A percentile compares a stretch with the other conserved stretches of the same genome.
phyloP scores from a whole-genome alignment of 345 rosid genomes.

The Rubroshorea leprosula region DNA sequence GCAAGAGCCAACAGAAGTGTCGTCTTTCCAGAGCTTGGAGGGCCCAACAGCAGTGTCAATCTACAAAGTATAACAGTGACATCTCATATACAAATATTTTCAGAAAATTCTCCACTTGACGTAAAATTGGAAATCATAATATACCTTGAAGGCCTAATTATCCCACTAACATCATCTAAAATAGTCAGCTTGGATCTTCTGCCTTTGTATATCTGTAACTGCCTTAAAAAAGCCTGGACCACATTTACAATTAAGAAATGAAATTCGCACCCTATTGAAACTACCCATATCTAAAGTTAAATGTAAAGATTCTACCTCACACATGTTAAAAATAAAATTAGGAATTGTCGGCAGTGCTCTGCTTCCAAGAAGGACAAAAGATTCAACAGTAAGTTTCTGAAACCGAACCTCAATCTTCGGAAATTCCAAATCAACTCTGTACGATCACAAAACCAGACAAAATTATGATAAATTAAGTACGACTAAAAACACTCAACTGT shows the following conservation, averaged over 20 bases:
- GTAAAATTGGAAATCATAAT: neutral
- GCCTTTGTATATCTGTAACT: conserved; percentile 42
- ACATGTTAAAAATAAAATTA: conserved; percentile 80
- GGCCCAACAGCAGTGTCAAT: conserved; percentile 87
- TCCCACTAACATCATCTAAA: conserved; percentile 66
- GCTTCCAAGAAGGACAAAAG: conserved; percentile 90
- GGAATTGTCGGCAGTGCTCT: conserved; percentile 95
- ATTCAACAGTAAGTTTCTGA: conserved; percentile 66
- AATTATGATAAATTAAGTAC: neutral
- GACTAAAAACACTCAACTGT: no score
- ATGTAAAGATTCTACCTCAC: conserved; percentile 48
- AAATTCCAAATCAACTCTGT: conserved; percentile 82
- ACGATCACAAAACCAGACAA: conserved; percentile 3
- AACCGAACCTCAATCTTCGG: conserved; percentile 90
- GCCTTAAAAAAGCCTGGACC: conserved; percentile 65
- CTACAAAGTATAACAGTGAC: conserved; percentile 25
- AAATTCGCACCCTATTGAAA: neutral
- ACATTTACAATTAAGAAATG: neutral
- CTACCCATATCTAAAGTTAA: neutral
- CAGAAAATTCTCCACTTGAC: neutral
- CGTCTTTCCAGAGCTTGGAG: conserved; percentile 99
- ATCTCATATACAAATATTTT: neutral
- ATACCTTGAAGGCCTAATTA: conserved; percentile 92
- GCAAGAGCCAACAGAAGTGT: conserved; percentile 88
- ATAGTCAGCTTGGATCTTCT: conserved; percentile 77